A percentile compares a stretch with the other conserved stretches of the same genome.
Evolutionary conservation across 495 filamentous ascomycete genomes (phyloP).

Genomic region (Cercophora newfieldiana): DNA sequence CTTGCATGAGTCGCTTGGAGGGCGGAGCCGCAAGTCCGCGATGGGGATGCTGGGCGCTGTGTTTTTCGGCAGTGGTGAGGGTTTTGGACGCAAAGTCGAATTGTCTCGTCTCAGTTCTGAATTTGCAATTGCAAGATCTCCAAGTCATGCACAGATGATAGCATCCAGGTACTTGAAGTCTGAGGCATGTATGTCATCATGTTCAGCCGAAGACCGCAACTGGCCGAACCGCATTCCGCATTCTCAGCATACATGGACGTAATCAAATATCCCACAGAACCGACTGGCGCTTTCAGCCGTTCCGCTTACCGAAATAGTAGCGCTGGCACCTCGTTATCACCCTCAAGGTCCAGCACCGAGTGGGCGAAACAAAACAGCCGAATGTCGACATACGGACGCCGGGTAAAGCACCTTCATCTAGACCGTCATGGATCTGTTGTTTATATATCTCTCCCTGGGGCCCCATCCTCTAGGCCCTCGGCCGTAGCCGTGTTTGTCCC

Average conservation of each 20-base stretch:
- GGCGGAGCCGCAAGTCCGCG: constrained; percentile 13
- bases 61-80: background rate
- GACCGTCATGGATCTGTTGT: constrained; percentile 7
- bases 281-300: constrained; percentile 23
- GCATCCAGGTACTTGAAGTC: too few species aligned
- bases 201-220: too few species aligned
- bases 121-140: background rate
- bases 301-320: constrained; percentile 22
- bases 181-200: too few species aligned
- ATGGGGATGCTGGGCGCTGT: background rate
- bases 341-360: background rate
- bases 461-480: background rate
- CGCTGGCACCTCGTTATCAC: background rate
- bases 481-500: background rate
- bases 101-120: too few species aligned
- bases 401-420: constrained; percentile 22
- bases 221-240: too few species aligned
- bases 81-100: too few species aligned
- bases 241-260: background rate
- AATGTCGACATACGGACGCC: constrained; percentile 10
- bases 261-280: background rate
- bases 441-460: constrained; percentile 13
- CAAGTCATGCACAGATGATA: background rate
- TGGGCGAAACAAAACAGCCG: constrained; percentile 15
- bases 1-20: constrained; percentile 8